Percentiles rank a stretch among this genome's conserved stretches.
phyloP scores from a whole-genome alignment of 2,329 filamentous ascomycete genomes.

The Talaromyces pinophilus region DNA sequence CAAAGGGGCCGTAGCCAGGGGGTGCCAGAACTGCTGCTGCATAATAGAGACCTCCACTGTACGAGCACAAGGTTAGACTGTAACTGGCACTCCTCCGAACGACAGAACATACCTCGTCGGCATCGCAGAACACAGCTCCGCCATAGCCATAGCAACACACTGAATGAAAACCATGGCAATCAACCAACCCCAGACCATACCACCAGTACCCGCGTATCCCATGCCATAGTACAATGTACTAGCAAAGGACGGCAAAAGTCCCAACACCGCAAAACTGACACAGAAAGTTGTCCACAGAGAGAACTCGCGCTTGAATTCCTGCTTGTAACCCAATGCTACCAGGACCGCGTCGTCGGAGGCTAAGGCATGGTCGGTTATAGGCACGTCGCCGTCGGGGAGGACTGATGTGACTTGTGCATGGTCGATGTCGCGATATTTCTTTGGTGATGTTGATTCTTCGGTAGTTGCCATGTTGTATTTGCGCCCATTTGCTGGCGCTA shows the following conservation, averaged over 20 bases:
- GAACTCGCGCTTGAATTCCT: slow-evolving; percentile 70
- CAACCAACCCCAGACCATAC: slow-evolving; percentile 77
- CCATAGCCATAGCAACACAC: slow-evolving; percentile 68
- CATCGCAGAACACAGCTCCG: slow-evolving; percentile 72
- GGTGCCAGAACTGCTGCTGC: slow-evolving; percentile 70
- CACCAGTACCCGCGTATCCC: slow-evolving; percentile 59
- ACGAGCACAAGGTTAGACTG: neutral
- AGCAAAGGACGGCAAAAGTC: slow-evolving; percentile 69
- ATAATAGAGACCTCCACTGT: slow-evolving; percentile 69
- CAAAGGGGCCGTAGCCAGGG: slow-evolving; percentile 64
- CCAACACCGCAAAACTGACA: slow-evolving; percentile 71
- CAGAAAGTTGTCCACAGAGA: slow-evolving; percentile 73
- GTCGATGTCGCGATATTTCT: slow-evolving; percentile 27
- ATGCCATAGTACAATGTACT: slow-evolving; percentile 70
- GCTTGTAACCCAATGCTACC: slow-evolving; percentile 54
- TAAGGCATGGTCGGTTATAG: slow-evolving; percentile 39
- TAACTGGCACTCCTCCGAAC: neutral
- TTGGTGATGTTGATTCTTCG: slow-evolving; percentile 22
- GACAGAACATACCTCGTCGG: slow-evolving; percentile 57
- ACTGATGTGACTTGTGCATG: slow-evolving; percentile 42
- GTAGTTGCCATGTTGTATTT: neutral
- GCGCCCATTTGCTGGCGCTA: neutral
- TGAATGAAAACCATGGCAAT: slow-evolving; percentile 72
- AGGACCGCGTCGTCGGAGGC: slow-evolving; percentile 47
- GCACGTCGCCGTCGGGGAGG: slow-evolving; percentile 41